phyloP scores from a whole-genome alignment of 2,329 filamentous ascomycete species.

The Diaporthe capsici region DNA sequence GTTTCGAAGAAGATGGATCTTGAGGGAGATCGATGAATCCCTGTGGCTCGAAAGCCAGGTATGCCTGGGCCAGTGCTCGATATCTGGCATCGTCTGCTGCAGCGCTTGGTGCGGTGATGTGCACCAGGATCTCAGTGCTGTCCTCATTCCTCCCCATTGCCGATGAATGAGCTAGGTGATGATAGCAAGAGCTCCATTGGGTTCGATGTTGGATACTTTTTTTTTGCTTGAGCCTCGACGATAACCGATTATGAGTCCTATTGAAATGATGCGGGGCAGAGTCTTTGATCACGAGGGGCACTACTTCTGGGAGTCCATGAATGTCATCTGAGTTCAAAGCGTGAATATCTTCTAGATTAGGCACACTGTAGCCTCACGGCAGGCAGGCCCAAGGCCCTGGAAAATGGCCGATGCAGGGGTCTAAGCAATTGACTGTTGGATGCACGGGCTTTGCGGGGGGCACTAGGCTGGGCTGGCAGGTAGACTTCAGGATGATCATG shows the following conservation, averaged over 20 bases:
- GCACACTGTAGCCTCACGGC: neutral
- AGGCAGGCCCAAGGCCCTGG: conserved; percentile 20
- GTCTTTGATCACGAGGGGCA: neutral
- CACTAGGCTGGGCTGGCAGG: neutral
- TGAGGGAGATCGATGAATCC: conserved; percentile 37
- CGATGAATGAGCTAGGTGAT: neutral
- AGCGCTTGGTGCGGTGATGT: conserved; percentile 66
- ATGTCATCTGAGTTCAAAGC: neutral
- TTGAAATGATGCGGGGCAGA: neutral
- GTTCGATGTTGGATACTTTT: neutral
- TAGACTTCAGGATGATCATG: conserved; percentile 11
- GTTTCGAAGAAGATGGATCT: conserved; percentile 17
- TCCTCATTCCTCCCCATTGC: conserved; percentile 48
- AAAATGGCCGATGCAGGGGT: conserved; percentile 3
- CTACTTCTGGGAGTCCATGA: neutral
- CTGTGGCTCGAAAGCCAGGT: conserved; percentile 62
- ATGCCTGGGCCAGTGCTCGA: conserved; percentile 64
- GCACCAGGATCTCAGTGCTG: conserved; percentile 66
- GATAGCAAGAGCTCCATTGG: neutral
- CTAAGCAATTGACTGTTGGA: neutral
- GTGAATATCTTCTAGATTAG: neutral
- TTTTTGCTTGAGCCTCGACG: neutral
- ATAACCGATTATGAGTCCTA: neutral
- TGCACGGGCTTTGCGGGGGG: conserved; percentile 4
- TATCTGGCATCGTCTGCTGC: conserved; percentile 64